Conservation (phyloP, 140 eudicot genomes). For the Anethum foeniculum region DNA sequence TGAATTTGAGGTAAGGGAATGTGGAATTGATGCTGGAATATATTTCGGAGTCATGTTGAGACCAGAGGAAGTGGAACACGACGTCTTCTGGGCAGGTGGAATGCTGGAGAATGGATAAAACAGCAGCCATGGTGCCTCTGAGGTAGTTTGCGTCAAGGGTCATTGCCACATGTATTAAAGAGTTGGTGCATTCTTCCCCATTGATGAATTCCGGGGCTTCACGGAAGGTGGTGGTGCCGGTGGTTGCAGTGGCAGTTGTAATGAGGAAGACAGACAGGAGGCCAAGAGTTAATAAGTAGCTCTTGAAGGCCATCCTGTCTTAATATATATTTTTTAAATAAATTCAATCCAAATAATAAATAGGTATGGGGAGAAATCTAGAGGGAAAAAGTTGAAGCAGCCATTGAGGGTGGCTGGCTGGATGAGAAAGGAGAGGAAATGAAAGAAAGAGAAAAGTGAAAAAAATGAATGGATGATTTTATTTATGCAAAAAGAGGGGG, state of each 20-base stretch:
- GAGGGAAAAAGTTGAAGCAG: conserved; percentile 34
- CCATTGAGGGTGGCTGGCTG: conserved; percentile 34
- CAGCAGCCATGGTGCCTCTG: conserved; percentile 81
- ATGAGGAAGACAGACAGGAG: conserved; percentile 51
- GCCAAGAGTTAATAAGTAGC: conserved; percentile 36
- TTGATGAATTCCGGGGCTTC: conserved; percentile 75
- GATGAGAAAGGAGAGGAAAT: conserved; percentile 23
- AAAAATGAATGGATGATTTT: conserved; percentile 14
- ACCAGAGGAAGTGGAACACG: conserved; percentile 57
- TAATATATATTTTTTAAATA: neutral
- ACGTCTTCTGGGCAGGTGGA: conserved; percentile 75
- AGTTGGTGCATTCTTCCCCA: conserved; percentile 32
- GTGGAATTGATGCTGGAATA: conserved; percentile 41
- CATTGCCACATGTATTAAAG: conserved; percentile 57
- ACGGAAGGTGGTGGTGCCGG: conserved; percentile 34
- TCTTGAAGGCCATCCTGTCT: conserved; percentile 71
- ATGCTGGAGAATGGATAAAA: conserved; percentile 64
- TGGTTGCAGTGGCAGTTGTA: conserved; percentile 10
- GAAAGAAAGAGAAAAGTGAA: conserved; percentile 27
- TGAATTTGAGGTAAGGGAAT: conserved; percentile 64
- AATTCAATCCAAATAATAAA: neutral
- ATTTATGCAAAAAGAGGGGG: neutral
- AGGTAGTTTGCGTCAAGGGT: conserved; percentile 78
- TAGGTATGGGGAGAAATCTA: conserved; percentile 1
- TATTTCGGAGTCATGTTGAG: conserved; percentile 32